Base-by-base conservation (phyloP, 1,284 basidiomycete species). In the Omphalotus olearius region DNA sequence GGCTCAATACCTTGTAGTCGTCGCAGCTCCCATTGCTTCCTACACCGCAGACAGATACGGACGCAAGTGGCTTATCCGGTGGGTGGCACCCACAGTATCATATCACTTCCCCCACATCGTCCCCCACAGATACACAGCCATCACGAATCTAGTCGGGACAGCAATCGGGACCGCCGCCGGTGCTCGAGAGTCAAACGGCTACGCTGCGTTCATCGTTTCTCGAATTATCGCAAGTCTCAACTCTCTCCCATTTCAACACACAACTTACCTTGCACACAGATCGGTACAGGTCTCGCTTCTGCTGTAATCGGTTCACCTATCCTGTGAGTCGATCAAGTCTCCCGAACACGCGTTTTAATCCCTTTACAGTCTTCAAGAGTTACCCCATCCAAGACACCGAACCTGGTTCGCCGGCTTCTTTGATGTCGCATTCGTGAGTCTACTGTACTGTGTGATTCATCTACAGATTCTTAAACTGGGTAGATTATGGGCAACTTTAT, bases 31-130 rank as follows among this genome's bases (percentile, higher is more conserved):
- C 2, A 42, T 53, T 10, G 52, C 52, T 38, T 25, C 47, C 26
- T 53, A 37, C 41, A 20, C 53, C 35, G 45, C 54, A 14, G 51
- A 51, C 42, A 49, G 30, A 35, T 56, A 28, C 16, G 54, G 54
- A 3, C 28, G 54, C 13, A 56, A 56, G 42, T 56, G 54, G 54
- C 44, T 51, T 36, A 50, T 56, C 18, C 45, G 45, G 45, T 36
- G 10, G 3, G 45, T 44, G 14, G n/a, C n/a, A n/a, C n/a, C n/a
- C 28, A 18, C 36, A 6, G 16, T n/a, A n/a, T 4, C 16, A 17
- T 37, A 6, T 17, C 44, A 23, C 23, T 23, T 23, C 23, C 23
- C 23, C 5, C 23, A 4, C 30, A 33, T 33, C 30, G 7, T 16
- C 11, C 7, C 25, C 10, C 20, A 10, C 20, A 46, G 50, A 16